These are phyloP conservation scores for Zymoseptoria crescenta DNA, from an alignment of 2,329 filamentous ascomycete genomes.

Conservation along the genomic window DNA sequence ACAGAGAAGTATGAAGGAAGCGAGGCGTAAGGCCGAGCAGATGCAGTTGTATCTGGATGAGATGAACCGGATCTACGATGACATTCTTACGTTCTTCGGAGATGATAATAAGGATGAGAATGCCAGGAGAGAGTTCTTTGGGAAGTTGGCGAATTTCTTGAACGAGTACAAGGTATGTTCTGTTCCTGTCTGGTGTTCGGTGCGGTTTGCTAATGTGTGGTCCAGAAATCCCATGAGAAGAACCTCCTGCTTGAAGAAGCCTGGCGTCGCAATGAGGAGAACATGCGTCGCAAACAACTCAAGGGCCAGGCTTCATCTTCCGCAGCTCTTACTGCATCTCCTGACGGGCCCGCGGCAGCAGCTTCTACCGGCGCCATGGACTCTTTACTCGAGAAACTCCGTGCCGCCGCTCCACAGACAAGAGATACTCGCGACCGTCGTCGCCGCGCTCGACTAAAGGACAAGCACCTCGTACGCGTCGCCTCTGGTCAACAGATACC, in stretches of 20 bases:
- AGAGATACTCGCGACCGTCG: conserved; percentile 84
- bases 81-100: conserved; percentile 94
- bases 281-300: conserved; percentile 80
- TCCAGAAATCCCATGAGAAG: conserved; percentile 79
- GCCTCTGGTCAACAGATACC: conserved; percentile 86
- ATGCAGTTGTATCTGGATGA: conserved; percentile 89
- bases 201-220: conserved; percentile 4
- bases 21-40: conserved; percentile 89
- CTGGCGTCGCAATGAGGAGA: conserved; percentile 76
- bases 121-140: conserved; percentile 89
- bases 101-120: conserved; percentile 90
- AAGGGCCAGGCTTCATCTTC: conserved; percentile 50
- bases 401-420: conserved; percentile 83
- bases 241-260: conserved; percentile 77
- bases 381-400: conserved; percentile 84
- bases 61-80: conserved; percentile 83
- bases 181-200: background rate
- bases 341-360: conserved; percentile 41
- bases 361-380: conserved; percentile 88
- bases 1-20: conserved; percentile 93
- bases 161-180: conserved; percentile 69
- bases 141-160: conserved; percentile 84
- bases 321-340: conserved; percentile 30
- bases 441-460: conserved; percentile 79
- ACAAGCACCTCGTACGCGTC: conserved; percentile 80